These are phyloP conservation scores for Kalmusia sp. DNA, from an alignment of 2,329 filamentous ascomycete species.

Conservation along the genomic window DNA sequence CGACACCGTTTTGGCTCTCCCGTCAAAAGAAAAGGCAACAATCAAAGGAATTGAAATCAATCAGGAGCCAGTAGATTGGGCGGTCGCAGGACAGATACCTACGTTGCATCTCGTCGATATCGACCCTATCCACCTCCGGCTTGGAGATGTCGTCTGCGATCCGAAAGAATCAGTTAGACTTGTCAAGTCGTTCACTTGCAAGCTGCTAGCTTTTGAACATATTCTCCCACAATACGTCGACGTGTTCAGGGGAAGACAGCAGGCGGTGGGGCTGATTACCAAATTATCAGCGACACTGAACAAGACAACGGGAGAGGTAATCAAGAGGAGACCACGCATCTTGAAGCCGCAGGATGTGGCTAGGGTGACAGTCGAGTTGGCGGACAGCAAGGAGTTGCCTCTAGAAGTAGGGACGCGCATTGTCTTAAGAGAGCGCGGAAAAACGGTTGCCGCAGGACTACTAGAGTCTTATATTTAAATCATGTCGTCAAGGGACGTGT, in stretches of 20 bases:
- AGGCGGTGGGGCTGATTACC: slow-evolving; percentile 76
- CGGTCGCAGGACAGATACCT: slow-evolving; percentile 88
- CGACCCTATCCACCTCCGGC: slow-evolving; percentile 76
- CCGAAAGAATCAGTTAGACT: slow-evolving; percentile 71
- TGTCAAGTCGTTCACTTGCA: slow-evolving; percentile 77
- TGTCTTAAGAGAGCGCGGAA: slow-evolving; percentile 79
- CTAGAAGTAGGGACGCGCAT: slow-evolving; percentile 81
- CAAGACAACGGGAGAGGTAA: slow-evolving; percentile 75
- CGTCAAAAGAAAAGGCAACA: slow-evolving; percentile 79
- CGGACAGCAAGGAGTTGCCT: slow-evolving; percentile 68
- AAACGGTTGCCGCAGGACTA: slow-evolving; percentile 86
- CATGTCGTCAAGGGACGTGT: not conserved
- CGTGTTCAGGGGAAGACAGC: slow-evolving; percentile 83
- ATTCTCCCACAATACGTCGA: slow-evolving; percentile 89
- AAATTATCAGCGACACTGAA: slow-evolving; percentile 77
- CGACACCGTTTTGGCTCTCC: slow-evolving; percentile 79
- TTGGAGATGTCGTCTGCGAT: slow-evolving; percentile 87
- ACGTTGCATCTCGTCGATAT: slow-evolving; percentile 85
- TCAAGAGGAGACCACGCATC: slow-evolving; percentile 85
- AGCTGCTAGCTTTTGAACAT: slow-evolving; percentile 88
- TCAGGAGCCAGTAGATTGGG: slow-evolving; percentile 75
- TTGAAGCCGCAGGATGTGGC: slow-evolving; percentile 82
- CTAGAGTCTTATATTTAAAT: slow-evolving; percentile 61
- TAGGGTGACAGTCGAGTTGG: slow-evolving; percentile 76
- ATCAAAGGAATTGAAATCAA: slow-evolving; percentile 85